Evolutionary conservation across 257 asterid genomes (phyloP).

Genomic region (Ligustrum vulgare): DNA sequence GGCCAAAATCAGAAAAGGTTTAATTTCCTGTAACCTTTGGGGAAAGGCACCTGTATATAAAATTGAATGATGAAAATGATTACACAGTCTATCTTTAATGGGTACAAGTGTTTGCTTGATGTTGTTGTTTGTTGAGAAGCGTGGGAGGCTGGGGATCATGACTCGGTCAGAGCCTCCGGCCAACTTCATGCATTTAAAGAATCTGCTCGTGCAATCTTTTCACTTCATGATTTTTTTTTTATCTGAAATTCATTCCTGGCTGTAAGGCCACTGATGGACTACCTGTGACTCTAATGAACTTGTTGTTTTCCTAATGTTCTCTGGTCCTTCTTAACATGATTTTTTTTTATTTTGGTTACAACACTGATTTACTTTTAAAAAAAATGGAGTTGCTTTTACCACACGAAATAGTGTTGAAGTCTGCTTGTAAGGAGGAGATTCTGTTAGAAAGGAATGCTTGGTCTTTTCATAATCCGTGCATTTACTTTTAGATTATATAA

Average conservation of each 20-base stretch:
- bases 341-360: neutral
- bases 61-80: neutral
- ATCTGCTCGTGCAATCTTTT: neutral
- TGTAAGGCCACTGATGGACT: neutral
- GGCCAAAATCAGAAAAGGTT: neutral
- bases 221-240: neutral
- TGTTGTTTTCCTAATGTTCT: neutral
- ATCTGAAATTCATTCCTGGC: neutral
- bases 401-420: conserved; percentile 6
- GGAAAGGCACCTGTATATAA: neutral
- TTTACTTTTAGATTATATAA: neutral
- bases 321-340: neutral
- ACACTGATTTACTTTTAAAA: neutral
- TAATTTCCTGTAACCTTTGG: neutral
- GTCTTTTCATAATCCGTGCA: neutral
- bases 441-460: neutral
- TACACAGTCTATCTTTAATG: neutral
- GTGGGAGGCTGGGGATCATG: neutral
- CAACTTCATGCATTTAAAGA: neutral
- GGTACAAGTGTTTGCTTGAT: neutral
- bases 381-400: neutral
- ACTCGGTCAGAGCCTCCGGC: neutral
- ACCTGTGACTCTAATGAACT: neutral
- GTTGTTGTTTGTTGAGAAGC: neutral
- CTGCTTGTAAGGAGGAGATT: neutral